Evolutionary conservation across 2,329 filamentous ascomycete species (phyloP).

Genomic region (Trichoderma koningii): DNA sequence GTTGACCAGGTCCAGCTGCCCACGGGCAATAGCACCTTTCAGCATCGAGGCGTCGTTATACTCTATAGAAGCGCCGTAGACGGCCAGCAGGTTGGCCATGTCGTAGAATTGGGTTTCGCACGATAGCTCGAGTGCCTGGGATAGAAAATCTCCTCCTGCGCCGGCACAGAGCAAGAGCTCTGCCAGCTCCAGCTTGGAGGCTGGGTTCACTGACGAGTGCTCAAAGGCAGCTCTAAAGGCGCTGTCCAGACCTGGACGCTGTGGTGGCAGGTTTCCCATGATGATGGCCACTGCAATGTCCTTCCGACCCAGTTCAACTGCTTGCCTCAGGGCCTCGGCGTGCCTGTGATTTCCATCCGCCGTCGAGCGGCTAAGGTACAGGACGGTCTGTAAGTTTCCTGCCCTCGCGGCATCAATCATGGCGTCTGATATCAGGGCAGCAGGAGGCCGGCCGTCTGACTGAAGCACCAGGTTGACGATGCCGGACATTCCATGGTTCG

Average conservation of each 20-base stretch:
- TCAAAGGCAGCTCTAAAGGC: slow-evolving; percentile 53
- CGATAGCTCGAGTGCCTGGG: slow-evolving; percentile 52
- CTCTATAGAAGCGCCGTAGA: slow-evolving; percentile 57
- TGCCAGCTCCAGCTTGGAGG: slow-evolving; percentile 53
- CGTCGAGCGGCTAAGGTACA: slow-evolving; percentile 53
- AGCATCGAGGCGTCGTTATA: slow-evolving; percentile 54
- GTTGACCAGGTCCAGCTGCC: slow-evolving; percentile 50
- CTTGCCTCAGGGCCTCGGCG: slow-evolving; percentile 54
- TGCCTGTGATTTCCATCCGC: slow-evolving; percentile 57
- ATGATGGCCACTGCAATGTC: slow-evolving; percentile 59
- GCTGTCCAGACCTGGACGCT: slow-evolving; percentile 50
- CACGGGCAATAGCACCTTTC: slow-evolving; percentile 49
- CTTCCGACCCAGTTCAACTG: slow-evolving; percentile 51
- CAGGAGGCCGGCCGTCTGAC: slow-evolving; percentile 51
- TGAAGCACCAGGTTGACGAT: slow-evolving; percentile 53
- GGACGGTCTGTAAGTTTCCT: slow-evolving; percentile 54
- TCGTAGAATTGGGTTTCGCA: slow-evolving; percentile 54
- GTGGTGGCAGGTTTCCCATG: slow-evolving; percentile 55
- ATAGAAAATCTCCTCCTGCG: slow-evolving; percentile 53
- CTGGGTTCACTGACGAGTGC: slow-evolving; percentile 49
- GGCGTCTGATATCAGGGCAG: slow-evolving; percentile 49
- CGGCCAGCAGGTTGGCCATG: slow-evolving; percentile 56
- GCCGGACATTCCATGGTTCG: slow-evolving; percentile 47
- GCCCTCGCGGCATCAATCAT: slow-evolving; percentile 55
- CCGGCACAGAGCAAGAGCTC: slow-evolving; percentile 62